Evolutionary conservation across 345 rosid species (phyloP).

Genomic region (Citrus sp.): DNA sequence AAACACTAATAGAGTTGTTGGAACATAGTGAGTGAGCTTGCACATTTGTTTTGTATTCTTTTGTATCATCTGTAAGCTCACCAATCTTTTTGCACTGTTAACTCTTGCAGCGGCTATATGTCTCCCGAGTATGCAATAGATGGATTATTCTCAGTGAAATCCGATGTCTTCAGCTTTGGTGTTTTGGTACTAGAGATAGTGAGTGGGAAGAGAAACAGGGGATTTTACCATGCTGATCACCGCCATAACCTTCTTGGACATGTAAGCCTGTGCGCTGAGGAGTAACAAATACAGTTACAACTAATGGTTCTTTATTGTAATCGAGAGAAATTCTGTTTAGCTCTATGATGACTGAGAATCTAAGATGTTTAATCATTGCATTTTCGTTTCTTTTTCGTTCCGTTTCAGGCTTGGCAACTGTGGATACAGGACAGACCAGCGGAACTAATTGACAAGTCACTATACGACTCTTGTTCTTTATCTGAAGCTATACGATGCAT

Average conservation of each 20-base stretch:
- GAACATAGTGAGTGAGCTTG: conserved; percentile 36
- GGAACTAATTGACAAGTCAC: conserved; percentile 6
- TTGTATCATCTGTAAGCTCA: neutral
- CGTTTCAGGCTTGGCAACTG: conserved; percentile 23
- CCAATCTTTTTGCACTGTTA: neutral
- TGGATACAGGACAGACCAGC: conserved; percentile 7
- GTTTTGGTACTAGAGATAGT: conserved; percentile 31
- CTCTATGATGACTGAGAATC: neutral
- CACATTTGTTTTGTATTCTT: neutral
- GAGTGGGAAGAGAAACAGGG: conserved; percentile 26
- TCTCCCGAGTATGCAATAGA: conserved; percentile 31
- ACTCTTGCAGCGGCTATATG: conserved; percentile 31
- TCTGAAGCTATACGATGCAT: neutral
- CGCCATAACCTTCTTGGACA: conserved; percentile 19
- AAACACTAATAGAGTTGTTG: conserved; percentile 36
- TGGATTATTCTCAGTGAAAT: conserved; percentile 30
- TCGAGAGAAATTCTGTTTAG: neutral
- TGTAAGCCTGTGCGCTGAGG: neutral
- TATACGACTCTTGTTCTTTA: neutral
- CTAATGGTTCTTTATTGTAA: neutral
- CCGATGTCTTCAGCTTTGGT: conserved; percentile 38
- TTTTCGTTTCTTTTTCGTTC: neutral
- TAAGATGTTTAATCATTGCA: no score
- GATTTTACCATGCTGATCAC: conserved; percentile 24
- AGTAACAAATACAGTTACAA: neutral